phyloP scores from a whole-genome alignment of 345 rosid species.

The Gossypium arboreum region DNA sequence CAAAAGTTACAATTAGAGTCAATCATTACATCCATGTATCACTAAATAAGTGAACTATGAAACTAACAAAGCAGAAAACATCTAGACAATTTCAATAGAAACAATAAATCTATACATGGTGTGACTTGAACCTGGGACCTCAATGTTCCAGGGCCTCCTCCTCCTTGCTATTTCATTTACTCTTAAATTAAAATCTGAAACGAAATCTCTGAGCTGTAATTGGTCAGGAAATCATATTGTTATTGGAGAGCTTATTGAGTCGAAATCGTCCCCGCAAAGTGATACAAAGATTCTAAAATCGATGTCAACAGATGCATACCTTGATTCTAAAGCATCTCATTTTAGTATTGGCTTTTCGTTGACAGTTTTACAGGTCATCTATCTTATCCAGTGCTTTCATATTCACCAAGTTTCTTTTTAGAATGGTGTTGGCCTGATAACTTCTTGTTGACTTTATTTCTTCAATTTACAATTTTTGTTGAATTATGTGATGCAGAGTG shows the following conservation, averaged over 20 bases:
- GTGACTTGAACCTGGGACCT: no score
- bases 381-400: slow-evolving; percentile 7
- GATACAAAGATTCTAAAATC: slow-evolving; percentile 69
- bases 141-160: no score
- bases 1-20: no score
- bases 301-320: slow-evolving; percentile 47
- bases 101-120: no score
- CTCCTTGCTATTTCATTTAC: neutral
- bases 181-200: neutral
- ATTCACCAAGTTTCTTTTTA: neutral
- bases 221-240: slow-evolving; percentile 80
- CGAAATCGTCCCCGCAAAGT: slow-evolving; percentile 52
- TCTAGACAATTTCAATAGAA: no score
- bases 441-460: slow-evolving; percentile 15
- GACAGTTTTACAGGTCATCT: slow-evolving; percentile 83
- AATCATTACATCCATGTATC: no score
- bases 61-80: no score
- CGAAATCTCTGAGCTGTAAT: neutral
- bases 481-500: slow-evolving; percentile 57
- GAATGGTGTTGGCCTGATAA: slow-evolving; percentile 14
- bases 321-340: slow-evolving; percentile 78
- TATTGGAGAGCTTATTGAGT: slow-evolving; percentile 90
- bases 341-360: slow-evolving; percentile 82
- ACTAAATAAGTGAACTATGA: no score
- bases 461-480: slow-evolving; percentile 17